Conservation (phyloP, 257 asterid species). For the Solanum boliviense region DNA sequence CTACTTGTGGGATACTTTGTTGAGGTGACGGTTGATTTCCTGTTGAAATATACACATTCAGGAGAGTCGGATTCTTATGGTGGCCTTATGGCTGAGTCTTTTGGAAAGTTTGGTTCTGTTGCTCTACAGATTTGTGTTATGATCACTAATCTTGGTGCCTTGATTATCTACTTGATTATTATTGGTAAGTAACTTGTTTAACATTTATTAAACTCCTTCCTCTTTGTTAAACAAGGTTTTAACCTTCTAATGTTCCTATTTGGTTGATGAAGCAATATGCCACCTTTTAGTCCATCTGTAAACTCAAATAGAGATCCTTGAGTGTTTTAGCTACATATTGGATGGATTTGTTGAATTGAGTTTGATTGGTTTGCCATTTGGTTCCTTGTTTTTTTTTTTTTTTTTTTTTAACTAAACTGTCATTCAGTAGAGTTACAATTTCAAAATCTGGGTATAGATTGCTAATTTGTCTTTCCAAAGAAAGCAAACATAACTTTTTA, state of each 20-base stretch:
- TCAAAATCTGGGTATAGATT: neutral
- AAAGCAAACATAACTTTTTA: neutral
- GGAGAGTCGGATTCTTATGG: slow-evolving; percentile 68
- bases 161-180: slow-evolving; percentile 83
- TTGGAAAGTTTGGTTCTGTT: slow-evolving; percentile 73
- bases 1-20: slow-evolving; percentile 64
- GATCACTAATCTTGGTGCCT: slow-evolving; percentile 84
- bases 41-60: slow-evolving; percentile 54
- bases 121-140: slow-evolving; percentile 82
- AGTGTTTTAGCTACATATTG: neutral
- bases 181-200: slow-evolving; percentile 42
- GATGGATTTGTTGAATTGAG: neutral
- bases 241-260: neutral
- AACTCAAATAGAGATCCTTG: neutral
- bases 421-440: neutral
- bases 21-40: slow-evolving; percentile 87
- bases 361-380: neutral
- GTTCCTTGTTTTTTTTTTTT: neutral
- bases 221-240: neutral
- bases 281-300: neutral
- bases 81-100: slow-evolving; percentile 85
- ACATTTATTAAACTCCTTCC: neutral
- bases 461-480: neutral
- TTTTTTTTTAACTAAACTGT: neutral
- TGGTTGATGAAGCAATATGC: neutral